phyloP scores from a whole-genome alignment of 2,329 filamentous ascomycete genomes.

The Blumeria hordei region DNA sequence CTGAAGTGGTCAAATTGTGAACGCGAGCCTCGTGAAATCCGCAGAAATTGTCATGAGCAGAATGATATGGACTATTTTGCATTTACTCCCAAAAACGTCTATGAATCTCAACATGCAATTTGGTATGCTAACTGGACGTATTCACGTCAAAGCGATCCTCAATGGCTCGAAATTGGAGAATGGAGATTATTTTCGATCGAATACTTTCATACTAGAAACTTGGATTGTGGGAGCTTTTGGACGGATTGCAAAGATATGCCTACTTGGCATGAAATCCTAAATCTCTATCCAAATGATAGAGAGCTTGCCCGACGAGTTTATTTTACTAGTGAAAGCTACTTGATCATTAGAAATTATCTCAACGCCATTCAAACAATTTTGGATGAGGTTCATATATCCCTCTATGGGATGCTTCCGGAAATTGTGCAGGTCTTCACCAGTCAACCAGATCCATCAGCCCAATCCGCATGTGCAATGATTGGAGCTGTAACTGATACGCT shows the following conservation, averaged over 20 bases:
- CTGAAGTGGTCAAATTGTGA: too few species aligned
- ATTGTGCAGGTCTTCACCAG: slow-evolving; percentile 2
- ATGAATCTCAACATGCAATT: neutral
- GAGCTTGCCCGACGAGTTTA: slow-evolving; percentile 3
- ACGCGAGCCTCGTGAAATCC: too few species aligned
- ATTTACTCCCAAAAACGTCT: slow-evolving; percentile 3
- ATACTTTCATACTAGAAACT: slow-evolving; percentile 2
- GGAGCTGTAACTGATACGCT: neutral
- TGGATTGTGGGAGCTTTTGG: slow-evolving; percentile 3
- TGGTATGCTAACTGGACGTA: slow-evolving; percentile 5
- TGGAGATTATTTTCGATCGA: slow-evolving; percentile 3
- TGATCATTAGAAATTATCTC: slow-evolving; percentile 2
- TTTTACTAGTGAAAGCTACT: slow-evolving; percentile 2
- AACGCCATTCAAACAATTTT: slow-evolving; percentile 1
- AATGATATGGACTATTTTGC: slow-evolving; percentile 3
- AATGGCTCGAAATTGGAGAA: slow-evolving; percentile 2
- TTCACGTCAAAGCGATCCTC: neutral
- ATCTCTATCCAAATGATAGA: slow-evolving; percentile 2
- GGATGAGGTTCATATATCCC: neutral
- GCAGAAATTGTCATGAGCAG: neutral
- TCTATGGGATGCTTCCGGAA: slow-evolving; percentile 2
- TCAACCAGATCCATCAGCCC: neutral
- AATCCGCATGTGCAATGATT: neutral
- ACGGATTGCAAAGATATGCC: slow-evolving; percentile 2
- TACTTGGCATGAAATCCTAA: neutral